Percentiles rank a stretch among this genome's conserved stretches.
Evolutionary conservation across 2,329 filamentous ascomycete species (phyloP).

Genomic region (Didymella arachidicola): DNA sequence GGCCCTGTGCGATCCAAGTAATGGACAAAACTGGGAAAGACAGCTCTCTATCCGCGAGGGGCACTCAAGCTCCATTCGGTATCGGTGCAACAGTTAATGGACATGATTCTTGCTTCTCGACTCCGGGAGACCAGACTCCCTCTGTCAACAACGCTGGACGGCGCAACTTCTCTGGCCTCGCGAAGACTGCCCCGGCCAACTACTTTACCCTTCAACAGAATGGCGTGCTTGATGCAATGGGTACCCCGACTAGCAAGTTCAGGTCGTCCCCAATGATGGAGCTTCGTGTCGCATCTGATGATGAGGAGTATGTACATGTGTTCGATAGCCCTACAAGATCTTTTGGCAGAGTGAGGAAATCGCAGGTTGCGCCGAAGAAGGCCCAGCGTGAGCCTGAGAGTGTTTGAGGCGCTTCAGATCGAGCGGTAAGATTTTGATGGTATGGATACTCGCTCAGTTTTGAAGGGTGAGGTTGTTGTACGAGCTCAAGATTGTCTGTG

Average conservation of each 20-base stretch:
- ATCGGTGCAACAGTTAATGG: neutral
- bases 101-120: neutral
- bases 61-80: neutral
- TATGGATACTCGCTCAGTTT: neutral
- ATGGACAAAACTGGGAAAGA: too few species aligned
- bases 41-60: too few species aligned
- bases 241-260: constrained; percentile 1
- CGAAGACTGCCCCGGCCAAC: neutral
- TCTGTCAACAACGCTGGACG: neutral
- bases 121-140: constrained; percentile 4
- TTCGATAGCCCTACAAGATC: neutral
- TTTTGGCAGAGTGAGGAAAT: neutral
- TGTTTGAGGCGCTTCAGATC: neutral
- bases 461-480: neutral
- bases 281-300: neutral
- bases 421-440: neutral
- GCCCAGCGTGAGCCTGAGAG: neutral
- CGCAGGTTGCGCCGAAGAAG: neutral
- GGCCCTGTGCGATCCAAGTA: too few species aligned
- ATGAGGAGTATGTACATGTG: neutral
- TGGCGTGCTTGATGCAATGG: neutral
- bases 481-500: neutral
- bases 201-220: constrained; percentile 3
- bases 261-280: neutral
- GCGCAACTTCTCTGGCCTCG: constrained; percentile 3